phyloP scores from a whole-genome alignment of 202 grass and related monocot species.

The Digitaria exilis region DNA sequence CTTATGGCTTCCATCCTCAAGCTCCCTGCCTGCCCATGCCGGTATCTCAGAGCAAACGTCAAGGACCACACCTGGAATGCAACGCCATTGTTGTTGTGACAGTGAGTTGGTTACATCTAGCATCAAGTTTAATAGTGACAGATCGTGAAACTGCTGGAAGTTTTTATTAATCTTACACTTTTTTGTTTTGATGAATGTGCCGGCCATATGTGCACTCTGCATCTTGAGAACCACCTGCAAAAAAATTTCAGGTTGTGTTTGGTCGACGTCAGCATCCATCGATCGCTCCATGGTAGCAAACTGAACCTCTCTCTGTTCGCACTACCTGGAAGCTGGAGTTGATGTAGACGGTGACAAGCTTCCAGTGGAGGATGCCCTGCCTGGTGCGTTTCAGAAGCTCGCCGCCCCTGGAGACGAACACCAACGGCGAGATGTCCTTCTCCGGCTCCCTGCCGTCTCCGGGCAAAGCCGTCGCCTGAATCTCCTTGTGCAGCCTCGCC shows the following conservation, averaged over 20 bases:
- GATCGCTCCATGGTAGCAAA: neutral
- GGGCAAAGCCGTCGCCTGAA: constrained; percentile 55
- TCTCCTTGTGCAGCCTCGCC: constrained; percentile 82
- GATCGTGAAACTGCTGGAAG: neutral
- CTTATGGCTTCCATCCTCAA: too few relatives aligned
- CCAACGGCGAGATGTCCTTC: constrained; percentile 54
- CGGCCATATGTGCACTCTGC: constrained; percentile 89
- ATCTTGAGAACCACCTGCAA: constrained; percentile 81
- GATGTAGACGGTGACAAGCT: constrained; percentile 75
- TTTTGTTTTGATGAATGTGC: constrained; percentile 92
- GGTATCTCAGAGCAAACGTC: constrained; percentile 35
- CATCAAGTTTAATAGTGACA: neutral
- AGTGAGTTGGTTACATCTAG: too few relatives aligned
- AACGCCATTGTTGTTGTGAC: neutral
- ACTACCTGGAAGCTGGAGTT: constrained; percentile 79
- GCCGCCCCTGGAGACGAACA: constrained; percentile 76
- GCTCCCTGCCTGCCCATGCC: too few relatives aligned
- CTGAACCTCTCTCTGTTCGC: neutral
- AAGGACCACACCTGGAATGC: constrained; percentile 62
- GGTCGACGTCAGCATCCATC: neutral
- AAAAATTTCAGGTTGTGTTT: neutral
- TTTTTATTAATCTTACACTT: constrained; percentile 67
- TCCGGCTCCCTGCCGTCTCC: constrained; percentile 55
- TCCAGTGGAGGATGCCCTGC: constrained; percentile 96
- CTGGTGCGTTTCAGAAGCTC: constrained; percentile 95